Base-by-base conservation (phyloP, 768 basidiomycete genomes). In the Russula lepida region DNA sequence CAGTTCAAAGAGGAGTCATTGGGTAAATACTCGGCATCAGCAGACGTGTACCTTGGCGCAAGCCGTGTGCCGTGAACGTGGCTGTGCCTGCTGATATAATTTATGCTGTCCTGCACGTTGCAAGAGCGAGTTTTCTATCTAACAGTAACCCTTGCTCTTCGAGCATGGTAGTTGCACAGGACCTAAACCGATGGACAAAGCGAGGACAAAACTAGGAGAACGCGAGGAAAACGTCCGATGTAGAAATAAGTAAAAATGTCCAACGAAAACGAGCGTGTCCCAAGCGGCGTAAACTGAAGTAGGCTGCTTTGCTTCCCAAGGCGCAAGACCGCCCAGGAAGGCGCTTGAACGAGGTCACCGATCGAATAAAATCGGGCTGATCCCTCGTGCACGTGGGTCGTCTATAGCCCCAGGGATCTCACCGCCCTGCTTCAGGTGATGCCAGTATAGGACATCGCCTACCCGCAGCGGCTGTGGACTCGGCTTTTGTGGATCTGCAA, bases 391-490 rank as follows among this genome's bases (percentile, higher is more conserved):
- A 28, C 84, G 79, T 39, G 76, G 68, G 70, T 89, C 83, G 62
- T 89, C 83, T 54, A 71, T 71, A 11, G 86, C 84, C 28, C 80
- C 84, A 43, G 86, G 83, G 60, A 88, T 86, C 71, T 90, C 88
- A 13, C 88, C 88, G 61, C 77, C 80, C 65, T 81, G 82, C 51
- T 78, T 71, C 60, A 90, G 83, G 66, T 89, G 84, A 69, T 90
- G 87, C 88, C 88, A 91, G 68, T 79, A 88, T 19, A 90, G 74
- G 11, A 82, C 69, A 63, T 88, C 86, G 23, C 88, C 88, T 11
- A 77, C 74, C 67, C 74, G 76, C 41, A 76, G 73, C 7, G 69
- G 68, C 56, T 81, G 79, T 21, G 59, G 6, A 17, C 28, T 48
- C 33, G 68, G 46, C 43, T 59, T 62, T 75, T 74, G 59, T 74